phyloP scores from a whole-genome alignment of 2,329 filamentous ascomycete genomes.

The Neoascochyta sp. region DNA sequence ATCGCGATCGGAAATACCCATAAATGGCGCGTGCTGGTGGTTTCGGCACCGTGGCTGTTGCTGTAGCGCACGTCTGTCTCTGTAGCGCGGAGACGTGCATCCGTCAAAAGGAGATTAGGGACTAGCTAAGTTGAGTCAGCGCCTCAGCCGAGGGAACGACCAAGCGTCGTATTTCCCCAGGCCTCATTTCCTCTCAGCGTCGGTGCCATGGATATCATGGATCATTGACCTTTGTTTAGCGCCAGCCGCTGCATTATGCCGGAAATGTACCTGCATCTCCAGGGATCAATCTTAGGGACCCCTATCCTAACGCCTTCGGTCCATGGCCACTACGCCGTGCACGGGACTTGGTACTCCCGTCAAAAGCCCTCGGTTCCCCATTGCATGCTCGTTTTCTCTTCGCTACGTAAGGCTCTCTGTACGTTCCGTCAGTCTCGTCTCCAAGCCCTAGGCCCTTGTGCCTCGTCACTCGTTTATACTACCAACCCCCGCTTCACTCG shows the following conservation, averaged over 20 bases:
- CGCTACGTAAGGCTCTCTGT: constrained; percentile 32
- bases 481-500: constrained; percentile 68
- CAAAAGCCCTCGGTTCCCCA: constrained; percentile 31
- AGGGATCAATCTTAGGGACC: constrained; percentile 29
- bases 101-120: constrained; percentile 6
- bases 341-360: constrained; percentile 19
- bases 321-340: constrained; percentile 10
- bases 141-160: constrained; percentile 8
- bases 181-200: constrained; percentile 9
- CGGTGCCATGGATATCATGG: constrained; percentile 20
- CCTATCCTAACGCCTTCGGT: constrained; percentile 29
- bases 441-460: constrained; percentile 33
- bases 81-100: constrained; percentile 1
- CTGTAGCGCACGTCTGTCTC: too few relatives aligned
- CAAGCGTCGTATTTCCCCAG: constrained; percentile 8
- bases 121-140: constrained; percentile 6
- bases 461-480: constrained; percentile 36
- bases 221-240: constrained; percentile 18
- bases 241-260: constrained; percentile 18
- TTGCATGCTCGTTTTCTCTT: constrained; percentile 14
- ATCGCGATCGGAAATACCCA: constrained; percentile 1
- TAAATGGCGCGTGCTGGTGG: constrained; percentile 1
- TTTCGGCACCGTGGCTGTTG: constrained; percentile 2
- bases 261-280: constrained; percentile 18
- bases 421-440: constrained; percentile 33